A percentile compares a stretch with the other conserved stretches of the same genome.
Evolutionary conservation across 179 eudicot species (phyloP).

Genomic region (Gypsophila paniculata): DNA sequence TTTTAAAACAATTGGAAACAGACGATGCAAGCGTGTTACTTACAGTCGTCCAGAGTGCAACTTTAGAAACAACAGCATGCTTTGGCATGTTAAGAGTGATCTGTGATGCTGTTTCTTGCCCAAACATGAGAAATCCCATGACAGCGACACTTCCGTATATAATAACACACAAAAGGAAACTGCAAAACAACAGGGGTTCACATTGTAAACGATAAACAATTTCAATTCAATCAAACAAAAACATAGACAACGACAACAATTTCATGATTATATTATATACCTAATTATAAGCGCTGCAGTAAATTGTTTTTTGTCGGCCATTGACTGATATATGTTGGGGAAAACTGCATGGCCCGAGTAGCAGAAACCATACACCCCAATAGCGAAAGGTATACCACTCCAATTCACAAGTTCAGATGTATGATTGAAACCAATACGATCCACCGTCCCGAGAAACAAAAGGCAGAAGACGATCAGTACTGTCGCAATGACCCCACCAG

Average conservation of each 20-base stretch:
- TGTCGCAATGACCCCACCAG: conserved; percentile 76
- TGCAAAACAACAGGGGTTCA: conserved; percentile 30
- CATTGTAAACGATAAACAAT: neutral
- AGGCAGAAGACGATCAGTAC: conserved; percentile 57
- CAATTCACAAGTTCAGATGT: conserved; percentile 49
- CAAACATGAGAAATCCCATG: conserved; percentile 87
- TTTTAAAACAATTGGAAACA: neutral
- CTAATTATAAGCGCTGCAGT: conserved; percentile 49
- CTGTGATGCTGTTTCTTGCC: conserved; percentile 62
- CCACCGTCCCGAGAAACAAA: conserved; percentile 51
- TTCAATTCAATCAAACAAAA: neutral
- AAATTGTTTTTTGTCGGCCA: conserved; percentile 80
- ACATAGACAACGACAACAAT: neutral
- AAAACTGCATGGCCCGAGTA: conserved; percentile 84
- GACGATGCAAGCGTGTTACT: conserved; percentile 26
- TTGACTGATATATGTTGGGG: conserved; percentile 95
- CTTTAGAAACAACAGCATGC: conserved; percentile 46
- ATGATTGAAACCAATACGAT: conserved; percentile 57
- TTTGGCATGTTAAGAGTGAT: conserved; percentile 82
- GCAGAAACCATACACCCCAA: conserved; percentile 87
- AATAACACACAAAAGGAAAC: conserved; percentile 58
- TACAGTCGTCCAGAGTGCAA: conserved; percentile 90
- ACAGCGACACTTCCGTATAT: conserved; percentile 73
- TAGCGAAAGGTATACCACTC: conserved; percentile 71
- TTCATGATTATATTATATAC: conserved; percentile 30